phyloP scores from a whole-genome alignment of 768 basidiomycete genomes.

The Lentinula aciculospora region DNA sequence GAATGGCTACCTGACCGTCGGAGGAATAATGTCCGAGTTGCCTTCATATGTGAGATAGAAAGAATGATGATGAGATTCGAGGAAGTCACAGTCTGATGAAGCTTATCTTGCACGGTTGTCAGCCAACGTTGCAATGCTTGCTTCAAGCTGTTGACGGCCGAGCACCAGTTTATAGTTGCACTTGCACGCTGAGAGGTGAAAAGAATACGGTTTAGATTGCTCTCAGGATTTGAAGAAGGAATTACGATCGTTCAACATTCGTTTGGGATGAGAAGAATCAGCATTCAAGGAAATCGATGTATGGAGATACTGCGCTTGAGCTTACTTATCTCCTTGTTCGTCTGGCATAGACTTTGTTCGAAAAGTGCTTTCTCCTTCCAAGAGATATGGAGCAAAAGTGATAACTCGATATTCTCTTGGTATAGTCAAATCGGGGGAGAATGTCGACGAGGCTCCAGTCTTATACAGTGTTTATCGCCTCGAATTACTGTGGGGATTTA shows the following conservation, averaged over 20 bases:
- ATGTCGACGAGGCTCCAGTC: too few species aligned
- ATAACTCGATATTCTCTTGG: not conserved
- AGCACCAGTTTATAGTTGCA: not conserved
- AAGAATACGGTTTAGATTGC: not conserved
- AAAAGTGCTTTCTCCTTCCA: not conserved
- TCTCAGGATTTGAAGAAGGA: not conserved
- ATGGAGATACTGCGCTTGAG: not conserved
- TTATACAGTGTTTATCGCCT: too few species aligned
- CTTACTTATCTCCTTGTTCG: not conserved
- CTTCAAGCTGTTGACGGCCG: not conserved
- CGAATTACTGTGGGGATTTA: too few species aligned
- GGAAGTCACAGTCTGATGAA: too few species aligned
- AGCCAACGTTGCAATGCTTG: too few species aligned
- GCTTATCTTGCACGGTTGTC: too few species aligned
- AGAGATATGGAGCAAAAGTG: not conserved
- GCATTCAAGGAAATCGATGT: not conserved
- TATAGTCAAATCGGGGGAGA: too few species aligned
- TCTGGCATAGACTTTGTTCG: not conserved
- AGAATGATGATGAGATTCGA: too few species aligned
- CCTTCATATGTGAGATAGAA: too few species aligned
- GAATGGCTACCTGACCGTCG: too few species aligned
- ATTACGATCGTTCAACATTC: not conserved
- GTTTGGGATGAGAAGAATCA: not conserved
- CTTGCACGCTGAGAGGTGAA: not conserved
- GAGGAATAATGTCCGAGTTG: too few species aligned